Evolutionary conservation across 768 basidiomycete genomes (phyloP).

Genomic region (Lactarius psammicola): DNA sequence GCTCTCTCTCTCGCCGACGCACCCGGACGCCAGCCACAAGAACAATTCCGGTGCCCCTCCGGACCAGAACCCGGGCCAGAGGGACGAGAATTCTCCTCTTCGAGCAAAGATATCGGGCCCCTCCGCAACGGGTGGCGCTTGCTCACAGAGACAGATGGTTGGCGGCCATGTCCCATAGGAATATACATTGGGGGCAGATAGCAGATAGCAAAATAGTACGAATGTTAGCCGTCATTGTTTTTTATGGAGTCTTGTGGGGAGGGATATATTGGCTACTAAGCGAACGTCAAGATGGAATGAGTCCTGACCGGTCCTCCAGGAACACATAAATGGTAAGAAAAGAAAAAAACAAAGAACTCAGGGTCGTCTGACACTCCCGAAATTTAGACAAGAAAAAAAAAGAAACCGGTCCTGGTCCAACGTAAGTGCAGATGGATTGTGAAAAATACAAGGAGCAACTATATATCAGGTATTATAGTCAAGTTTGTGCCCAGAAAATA

Average conservation of each 20-base stretch:
- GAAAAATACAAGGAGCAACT: conserved; percentile 4
- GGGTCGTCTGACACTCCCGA: background rate
- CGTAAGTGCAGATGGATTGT: conserved; percentile 2
- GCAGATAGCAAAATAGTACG: background rate
- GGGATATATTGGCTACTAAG: background rate
- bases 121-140: conserved; percentile 54
- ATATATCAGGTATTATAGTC: conserved; percentile 9
- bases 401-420: background rate
- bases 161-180: conserved; percentile 72
- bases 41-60: background rate
- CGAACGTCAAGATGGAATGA: background rate
- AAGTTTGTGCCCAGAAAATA: background rate
- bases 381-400: background rate
- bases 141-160: conserved; percentile 43
- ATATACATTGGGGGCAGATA: conserved; percentile 39
- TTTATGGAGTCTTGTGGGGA: background rate
- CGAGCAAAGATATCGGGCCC: background rate
- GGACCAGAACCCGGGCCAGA: too few species aligned
- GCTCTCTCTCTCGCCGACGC: conserved; percentile 6
- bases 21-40: background rate
- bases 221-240: background rate
- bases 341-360: background rate
- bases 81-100: background rate
- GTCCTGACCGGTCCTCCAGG: background rate
- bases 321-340: background rate